phyloP scores from a whole-genome alignment of 306 rosid species.

The Rosa persica region DNA sequence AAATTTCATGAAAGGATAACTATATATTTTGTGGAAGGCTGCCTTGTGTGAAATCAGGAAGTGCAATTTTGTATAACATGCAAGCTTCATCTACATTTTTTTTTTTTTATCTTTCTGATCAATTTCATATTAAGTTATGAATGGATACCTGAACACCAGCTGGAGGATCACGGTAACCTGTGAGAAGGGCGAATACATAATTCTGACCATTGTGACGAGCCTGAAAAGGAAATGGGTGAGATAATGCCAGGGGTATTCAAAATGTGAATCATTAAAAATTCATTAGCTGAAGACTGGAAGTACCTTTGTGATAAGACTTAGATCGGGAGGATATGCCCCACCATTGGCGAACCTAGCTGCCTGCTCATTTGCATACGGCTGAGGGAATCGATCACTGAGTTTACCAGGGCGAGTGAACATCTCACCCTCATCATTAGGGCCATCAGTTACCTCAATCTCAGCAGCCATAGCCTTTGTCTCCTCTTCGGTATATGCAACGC shows the following conservation, averaged over 20 bases:
- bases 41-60: not conserved
- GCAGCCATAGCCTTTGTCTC: slow-evolving; percentile 99
- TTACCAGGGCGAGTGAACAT: slow-evolving; percentile 98
- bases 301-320: slow-evolving; percentile 95
- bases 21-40: not conserved
- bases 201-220: slow-evolving; percentile 99
- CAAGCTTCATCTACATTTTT: too few species aligned
- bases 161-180: slow-evolving; percentile 96
- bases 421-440: slow-evolving; percentile 99
- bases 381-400: slow-evolving; percentile 94
- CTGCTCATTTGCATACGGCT: slow-evolving; percentile 89
- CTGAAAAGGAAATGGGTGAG: slow-evolving; percentile 41
- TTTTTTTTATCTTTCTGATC: not conserved
- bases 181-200: slow-evolving; percentile 84
- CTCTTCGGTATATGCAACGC: slow-evolving; percentile 95
- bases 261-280: slow-evolving; percentile 8
- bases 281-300: slow-evolving; percentile 31
- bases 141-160: slow-evolving; percentile 79
- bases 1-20: not conserved
- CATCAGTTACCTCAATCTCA: slow-evolving; percentile 97
- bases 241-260: slow-evolving; percentile 7
- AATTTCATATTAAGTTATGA: not conserved
- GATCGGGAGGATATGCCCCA: slow-evolving; percentile 98
- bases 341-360: slow-evolving; percentile 99
- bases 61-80: not conserved